Base-by-base conservation (phyloP, 2,329 filamentous ascomycete genomes). In the Verticillium klebahnii region DNA sequence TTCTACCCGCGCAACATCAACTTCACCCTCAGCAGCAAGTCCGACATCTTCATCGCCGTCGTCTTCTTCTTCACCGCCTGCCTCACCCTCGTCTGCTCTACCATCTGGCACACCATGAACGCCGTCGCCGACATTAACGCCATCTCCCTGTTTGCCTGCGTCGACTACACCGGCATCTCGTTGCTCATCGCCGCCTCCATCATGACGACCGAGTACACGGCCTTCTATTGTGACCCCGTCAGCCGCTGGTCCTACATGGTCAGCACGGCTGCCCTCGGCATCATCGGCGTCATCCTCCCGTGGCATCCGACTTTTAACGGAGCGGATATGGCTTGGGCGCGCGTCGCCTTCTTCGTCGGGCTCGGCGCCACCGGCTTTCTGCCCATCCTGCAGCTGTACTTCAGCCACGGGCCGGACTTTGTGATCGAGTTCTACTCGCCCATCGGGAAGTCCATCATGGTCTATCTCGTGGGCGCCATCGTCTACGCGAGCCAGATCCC, bases 51-150 rank as follows among this genome's bases (percentile, higher is more conserved):
- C 71, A 93, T 99, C 65, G 93, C 94, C 0, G 93, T 91, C 25
- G 85, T 96, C 67, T 99, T 99, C 83, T 97, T 99, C 80, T 91
- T 96, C 71, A 95, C 94, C 57, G 95, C 95, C 56, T 93, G 89
- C 81, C 93, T 98, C 75, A 98, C 94, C 71, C 85, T 99, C 61
- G 87, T 94, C 72, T 99, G 95, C 87, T 96, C 91, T 65, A 94
- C 90, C 66, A 88, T 98, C 72, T 99, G 95, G 95, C 95, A 99
- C 79, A 97, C 95, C 31, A 98, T 99, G 93, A 97, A 94, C 79
- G 92, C 92, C 69, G 96, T 98, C 60, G 93, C 94, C 19, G 91
- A 96, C 68, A 89, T 96, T 70, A 86, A 88, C 23, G 85, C 96
- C 52, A 90, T 99, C 78, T 95, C 96, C 73, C 90, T 93, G 64